These are phyloP conservation scores for Rhizopogon vesiculosus DNA, from an alignment of 768 basidiomycete genomes.

Conservation along the genomic window DNA sequence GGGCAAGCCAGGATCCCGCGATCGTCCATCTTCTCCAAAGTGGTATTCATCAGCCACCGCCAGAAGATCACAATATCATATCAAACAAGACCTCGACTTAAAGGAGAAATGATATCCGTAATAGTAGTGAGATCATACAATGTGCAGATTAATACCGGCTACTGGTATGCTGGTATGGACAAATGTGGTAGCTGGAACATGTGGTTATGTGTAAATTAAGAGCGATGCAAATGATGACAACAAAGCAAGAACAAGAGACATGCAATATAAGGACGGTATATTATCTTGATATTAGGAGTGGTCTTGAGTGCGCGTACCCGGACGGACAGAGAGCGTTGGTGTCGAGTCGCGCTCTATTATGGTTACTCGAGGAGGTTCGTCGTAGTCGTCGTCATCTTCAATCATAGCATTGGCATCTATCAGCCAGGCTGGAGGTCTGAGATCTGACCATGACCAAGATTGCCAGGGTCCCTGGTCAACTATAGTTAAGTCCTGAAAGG, in stretches of 20 bases:
- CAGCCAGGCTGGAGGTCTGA: slow-evolving; percentile 23
- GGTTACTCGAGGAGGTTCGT: slow-evolving; percentile 11
- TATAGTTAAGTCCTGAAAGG: slow-evolving; percentile 11
- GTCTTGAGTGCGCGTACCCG: slow-evolving; percentile 10
- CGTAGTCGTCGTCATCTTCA: slow-evolving; percentile 17
- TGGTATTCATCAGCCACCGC: slow-evolving; percentile 52
- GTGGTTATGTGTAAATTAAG: slow-evolving; percentile 19
- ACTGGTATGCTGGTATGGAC: slow-evolving; percentile 19
- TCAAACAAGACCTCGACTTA: slow-evolving; percentile 2
- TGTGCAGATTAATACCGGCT: slow-evolving; percentile 27
- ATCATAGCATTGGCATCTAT: slow-evolving; percentile 3
- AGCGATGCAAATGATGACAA: slow-evolving; percentile 14
- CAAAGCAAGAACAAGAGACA: slow-evolving; percentile 13
- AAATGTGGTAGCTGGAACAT: slow-evolving; percentile 13
- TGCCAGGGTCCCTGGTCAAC: slow-evolving; percentile 26
- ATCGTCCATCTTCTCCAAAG: slow-evolving; percentile 50
- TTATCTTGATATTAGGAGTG: slow-evolving; percentile 12
- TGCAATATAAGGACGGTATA: slow-evolving; percentile 4
- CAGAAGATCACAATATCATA: slow-evolving; percentile 31
- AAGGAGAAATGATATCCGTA: neutral
- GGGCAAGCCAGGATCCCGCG: slow-evolving; percentile 37
- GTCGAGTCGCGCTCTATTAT: slow-evolving; percentile 10
- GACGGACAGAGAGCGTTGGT: slow-evolving; percentile 9
- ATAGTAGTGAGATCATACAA: slow-evolving; percentile 20
- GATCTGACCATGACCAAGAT: slow-evolving; percentile 29